Percentiles rank a stretch among this genome's conserved stretches.
These are phyloP conservation scores for Daldinia grandis DNA, from an alignment of 495 filamentous ascomycete genomes.

Conservation along the genomic window DNA sequence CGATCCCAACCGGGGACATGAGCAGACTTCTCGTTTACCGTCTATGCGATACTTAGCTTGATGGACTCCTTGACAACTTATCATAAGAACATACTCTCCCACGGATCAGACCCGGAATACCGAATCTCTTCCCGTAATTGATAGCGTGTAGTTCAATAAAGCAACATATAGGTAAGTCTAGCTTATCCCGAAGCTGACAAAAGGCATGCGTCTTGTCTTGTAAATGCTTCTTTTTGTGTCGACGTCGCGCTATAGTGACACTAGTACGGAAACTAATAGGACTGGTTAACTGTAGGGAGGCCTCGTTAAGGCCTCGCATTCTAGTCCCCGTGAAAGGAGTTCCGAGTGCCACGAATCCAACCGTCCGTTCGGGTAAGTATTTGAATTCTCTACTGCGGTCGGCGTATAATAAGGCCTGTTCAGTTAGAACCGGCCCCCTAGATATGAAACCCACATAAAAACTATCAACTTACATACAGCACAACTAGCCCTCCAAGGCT, in stretches of 20 bases:
- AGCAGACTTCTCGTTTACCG: background rate
- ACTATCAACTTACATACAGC: background rate
- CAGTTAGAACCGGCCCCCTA: background rate
- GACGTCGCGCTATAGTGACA: background rate
- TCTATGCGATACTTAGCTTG: background rate
- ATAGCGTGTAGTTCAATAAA: background rate
- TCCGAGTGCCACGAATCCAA: slow-evolving; percentile 4
- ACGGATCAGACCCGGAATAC: background rate
- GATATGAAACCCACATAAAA: background rate
- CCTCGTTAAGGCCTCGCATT: background rate
- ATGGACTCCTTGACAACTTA: background rate
- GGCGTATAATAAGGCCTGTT: slow-evolving; percentile 5
- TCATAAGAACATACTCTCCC: background rate
- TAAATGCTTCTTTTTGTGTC: background rate
- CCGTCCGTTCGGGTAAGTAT: slow-evolving; percentile 3
- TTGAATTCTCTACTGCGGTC: background rate
- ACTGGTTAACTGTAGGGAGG: background rate
- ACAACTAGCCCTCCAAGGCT: slow-evolving; percentile 4
- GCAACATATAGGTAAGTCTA: background rate
- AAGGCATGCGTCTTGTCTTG: background rate
- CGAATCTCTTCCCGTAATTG: background rate
- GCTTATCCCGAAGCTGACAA: background rate
- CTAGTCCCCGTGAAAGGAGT: background rate
- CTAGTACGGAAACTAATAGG: background rate
- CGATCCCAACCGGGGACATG: background rate